Evolutionary conservation across 2,329 filamentous ascomycete species (phyloP), one percentile per base, ranked within the genome.

Genomic region (Botrytis fabae): DNA sequence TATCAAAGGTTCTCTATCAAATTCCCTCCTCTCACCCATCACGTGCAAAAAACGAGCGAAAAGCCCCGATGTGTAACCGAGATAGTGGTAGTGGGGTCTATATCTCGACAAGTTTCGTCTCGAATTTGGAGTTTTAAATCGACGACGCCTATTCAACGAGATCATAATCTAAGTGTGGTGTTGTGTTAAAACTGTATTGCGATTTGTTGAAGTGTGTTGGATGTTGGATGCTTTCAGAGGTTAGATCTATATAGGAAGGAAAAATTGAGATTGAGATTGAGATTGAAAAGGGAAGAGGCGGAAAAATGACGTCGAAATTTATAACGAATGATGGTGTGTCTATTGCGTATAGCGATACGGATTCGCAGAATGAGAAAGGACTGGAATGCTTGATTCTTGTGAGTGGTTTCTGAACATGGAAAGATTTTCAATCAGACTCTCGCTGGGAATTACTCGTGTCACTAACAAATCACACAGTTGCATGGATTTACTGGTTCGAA

Each of bases 401-500:
- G 69, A 25, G 77, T 77, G 46, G 7, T 22, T 70, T 65, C 59
- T 16, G 10, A 12, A 6, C 22, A 40, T 40, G 10, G 9, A 63
- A 20, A 44, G n/a, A 28, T 44, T 4, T 22, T 44, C 7, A 40
- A 3, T 44, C 10, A 8, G 2, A 35, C 12, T 35, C 3, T n/a
- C 10, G 20, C 5, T 14, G 4, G 5, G 7, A 65, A 25, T 44
- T 6, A 8, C 48, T 38, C 20, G 8, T 18, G n/a, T 28, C 28
- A 20, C 65, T 69, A 57, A 69, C 2, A 16, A 44, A 54, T 12
- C 69, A 46, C 64, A n/a, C 54, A 81, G 80, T 76, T 81, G 32
- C 80, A 81, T 63, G 80, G 80, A 68, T 81, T 81, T 72, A 80
- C 79, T 4, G 80, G 80, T n/a, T 79, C 79, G 18, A 77, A 75